phyloP scores from a whole-genome alignment of 108 stramenopile species.

The Bacterosira constricta region DNA sequence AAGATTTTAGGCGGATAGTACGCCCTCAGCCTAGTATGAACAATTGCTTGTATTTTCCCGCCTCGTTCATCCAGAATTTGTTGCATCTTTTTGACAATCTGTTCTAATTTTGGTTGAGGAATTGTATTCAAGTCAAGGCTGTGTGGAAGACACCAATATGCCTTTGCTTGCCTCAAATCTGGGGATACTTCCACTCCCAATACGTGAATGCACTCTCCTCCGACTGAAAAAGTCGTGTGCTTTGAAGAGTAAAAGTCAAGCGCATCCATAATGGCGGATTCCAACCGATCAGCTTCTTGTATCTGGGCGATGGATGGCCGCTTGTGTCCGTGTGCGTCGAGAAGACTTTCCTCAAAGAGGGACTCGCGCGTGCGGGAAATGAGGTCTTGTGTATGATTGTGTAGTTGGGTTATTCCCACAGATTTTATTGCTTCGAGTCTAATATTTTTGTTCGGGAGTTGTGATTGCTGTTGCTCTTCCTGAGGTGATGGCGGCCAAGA shows the following conservation, averaged over 20 bases:
- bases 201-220: slow-evolving; percentile 30
- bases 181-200: slow-evolving; percentile 45
- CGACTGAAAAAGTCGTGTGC: slow-evolving; percentile 32
- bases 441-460: slow-evolving; percentile 4
- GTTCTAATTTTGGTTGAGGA: slow-evolving; percentile 12
- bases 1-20: slow-evolving; percentile 44
- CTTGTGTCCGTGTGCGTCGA: slow-evolving; percentile 5
- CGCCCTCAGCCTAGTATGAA: slow-evolving; percentile 32
- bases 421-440: slow-evolving; percentile 40
- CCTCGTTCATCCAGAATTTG: slow-evolving; percentile 34
- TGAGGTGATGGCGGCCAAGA: background rate
- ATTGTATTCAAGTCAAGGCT: slow-evolving; percentile 27
- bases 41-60: slow-evolving; percentile 38
- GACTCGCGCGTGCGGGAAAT: slow-evolving; percentile 33
- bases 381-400: slow-evolving; percentile 39
- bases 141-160: slow-evolving; percentile 44
- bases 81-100: slow-evolving; percentile 29
- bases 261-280: slow-evolving; percentile 24
- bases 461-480: background rate
- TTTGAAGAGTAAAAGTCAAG: slow-evolving; percentile 29
- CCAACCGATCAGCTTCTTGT: slow-evolving; percentile 33
- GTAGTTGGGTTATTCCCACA: slow-evolving; percentile 35
- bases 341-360: slow-evolving; percentile 15
- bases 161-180: slow-evolving; percentile 33
- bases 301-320: slow-evolving; percentile 33